Evolutionary conservation across 2,329 filamentous ascomycete genomes (phyloP).

Genomic region (Epichloe coenophiala): DNA sequence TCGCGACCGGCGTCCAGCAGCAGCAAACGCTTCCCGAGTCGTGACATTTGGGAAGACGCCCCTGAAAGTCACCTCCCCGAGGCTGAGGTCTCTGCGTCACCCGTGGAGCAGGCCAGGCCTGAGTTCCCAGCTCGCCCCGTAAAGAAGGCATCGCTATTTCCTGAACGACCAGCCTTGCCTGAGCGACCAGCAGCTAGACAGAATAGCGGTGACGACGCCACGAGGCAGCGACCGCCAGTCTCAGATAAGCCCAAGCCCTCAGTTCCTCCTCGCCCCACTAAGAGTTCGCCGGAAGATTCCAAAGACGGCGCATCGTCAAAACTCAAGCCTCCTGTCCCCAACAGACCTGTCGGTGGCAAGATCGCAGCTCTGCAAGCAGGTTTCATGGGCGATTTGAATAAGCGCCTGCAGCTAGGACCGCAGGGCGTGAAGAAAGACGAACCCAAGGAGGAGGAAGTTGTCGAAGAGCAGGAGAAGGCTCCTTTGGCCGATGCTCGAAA

Average conservation of each 20-base stretch:
- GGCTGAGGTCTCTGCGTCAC: slow-evolving; percentile 47
- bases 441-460: slow-evolving; percentile 38
- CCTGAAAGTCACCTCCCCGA: slow-evolving; percentile 67
- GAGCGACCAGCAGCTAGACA: slow-evolving; percentile 41
- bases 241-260: slow-evolving; percentile 45
- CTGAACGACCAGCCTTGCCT: slow-evolving; percentile 33
- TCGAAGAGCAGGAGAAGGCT: slow-evolving; percentile 52
- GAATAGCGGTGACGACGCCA: slow-evolving; percentile 20
- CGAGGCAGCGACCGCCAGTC: slow-evolving; percentile 26
- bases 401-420: slow-evolving; percentile 76
- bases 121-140: slow-evolving; percentile 18
- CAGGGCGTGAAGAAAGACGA: slow-evolving; percentile 66
- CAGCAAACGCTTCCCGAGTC: slow-evolving; percentile 71
- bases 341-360: slow-evolving; percentile 64
- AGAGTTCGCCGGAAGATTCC: slow-evolving; percentile 26
- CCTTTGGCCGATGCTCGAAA: slow-evolving; percentile 86
- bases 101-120: slow-evolving; percentile 16
- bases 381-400: slow-evolving; percentile 89
- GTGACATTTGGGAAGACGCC: slow-evolving; percentile 88
- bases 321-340: slow-evolving; percentile 70
- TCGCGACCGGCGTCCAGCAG: slow-evolving; percentile 36
- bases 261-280: slow-evolving; percentile 49
- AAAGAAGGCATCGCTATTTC: slow-evolving; percentile 24
- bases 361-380: slow-evolving; percentile 83
- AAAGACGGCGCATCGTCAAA: slow-evolving; percentile 40